Percentiles rank a stretch among this genome's conserved stretches.
Evolutionary conservation across 805 yeast species (phyloP).

Genomic region (Nadsonia fulvescens): DNA sequence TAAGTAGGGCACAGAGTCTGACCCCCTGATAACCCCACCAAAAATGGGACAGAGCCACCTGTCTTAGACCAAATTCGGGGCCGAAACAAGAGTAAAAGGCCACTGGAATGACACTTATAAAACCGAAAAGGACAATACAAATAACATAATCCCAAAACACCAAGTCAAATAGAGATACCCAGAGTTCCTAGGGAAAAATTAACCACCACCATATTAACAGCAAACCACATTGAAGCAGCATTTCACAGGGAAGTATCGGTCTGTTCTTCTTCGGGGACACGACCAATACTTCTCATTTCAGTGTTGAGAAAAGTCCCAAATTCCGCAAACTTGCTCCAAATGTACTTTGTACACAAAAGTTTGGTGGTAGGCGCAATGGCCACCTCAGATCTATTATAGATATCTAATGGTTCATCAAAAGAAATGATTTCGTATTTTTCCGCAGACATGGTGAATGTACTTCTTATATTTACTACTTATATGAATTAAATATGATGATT

Average conservation of each 20-base stretch:
- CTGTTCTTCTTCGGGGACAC: conserved; percentile 58
- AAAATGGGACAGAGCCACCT: conserved; percentile 59
- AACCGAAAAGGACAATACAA: conserved; percentile 46
- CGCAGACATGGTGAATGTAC: no score
- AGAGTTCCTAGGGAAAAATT: conserved; percentile 58
- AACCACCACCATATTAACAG: conserved; percentile 72
- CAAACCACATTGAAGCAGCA: conserved; percentile 73
- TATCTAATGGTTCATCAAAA: no score
- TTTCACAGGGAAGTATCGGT: conserved; percentile 41
- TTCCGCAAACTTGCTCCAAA: no score
- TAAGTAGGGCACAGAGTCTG: conserved; percentile 57
- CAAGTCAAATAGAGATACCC: conserved; percentile 42
- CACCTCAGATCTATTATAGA: background rate
- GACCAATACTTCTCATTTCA: conserved; percentile 58
- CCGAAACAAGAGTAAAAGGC: conserved; percentile 73
- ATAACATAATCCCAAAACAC: conserved; percentile 53
- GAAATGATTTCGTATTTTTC: no score
- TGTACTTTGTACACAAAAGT: no score
- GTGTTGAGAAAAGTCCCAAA: conserved; percentile 7
- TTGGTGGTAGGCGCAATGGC: background rate
- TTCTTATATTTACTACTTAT: no score
- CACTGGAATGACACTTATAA: conserved; percentile 55
- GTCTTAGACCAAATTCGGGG: conserved; percentile 66
- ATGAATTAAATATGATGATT: no score
- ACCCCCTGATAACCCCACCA: conserved; percentile 55